These are phyloP conservation scores for Borealophlyctis nickersoniae DNA, from an alignment of 192 early-diverging fungal species.

Conservation along the genomic window DNA sequence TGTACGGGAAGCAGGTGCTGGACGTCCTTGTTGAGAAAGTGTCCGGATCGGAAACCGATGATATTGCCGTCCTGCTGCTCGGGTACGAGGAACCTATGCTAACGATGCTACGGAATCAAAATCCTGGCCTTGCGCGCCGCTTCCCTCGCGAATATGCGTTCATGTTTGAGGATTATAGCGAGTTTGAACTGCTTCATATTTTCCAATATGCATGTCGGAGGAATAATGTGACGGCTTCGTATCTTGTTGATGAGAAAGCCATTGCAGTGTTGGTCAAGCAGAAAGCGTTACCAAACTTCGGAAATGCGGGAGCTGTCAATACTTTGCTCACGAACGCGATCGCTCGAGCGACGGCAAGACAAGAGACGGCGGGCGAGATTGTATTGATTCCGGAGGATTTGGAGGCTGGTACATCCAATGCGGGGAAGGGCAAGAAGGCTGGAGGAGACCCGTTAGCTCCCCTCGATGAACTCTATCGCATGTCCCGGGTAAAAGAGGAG, in stretches of 20 bases:
- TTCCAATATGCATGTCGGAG: constrained; percentile 20
- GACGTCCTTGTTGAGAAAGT: constrained; percentile 39
- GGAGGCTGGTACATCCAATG: neutral
- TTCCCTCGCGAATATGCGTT: constrained; percentile 39
- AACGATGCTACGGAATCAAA: constrained; percentile 36
- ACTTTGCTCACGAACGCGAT: constrained; percentile 26
- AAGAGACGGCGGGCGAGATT: neutral
- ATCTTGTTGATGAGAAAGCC: constrained; percentile 15
- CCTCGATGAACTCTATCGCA: constrained; percentile 22
- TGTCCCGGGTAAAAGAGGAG: constrained; percentile 18
- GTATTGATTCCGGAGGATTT: constrained; percentile 30
- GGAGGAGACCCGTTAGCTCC: constrained; percentile 24
- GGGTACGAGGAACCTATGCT: constrained; percentile 42
- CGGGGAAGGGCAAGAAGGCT: too few relatives aligned
- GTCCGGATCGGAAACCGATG: constrained; percentile 38
- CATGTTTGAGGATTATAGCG: constrained; percentile 35
- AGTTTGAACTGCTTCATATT: constrained; percentile 28
- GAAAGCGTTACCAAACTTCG: constrained; percentile 36
- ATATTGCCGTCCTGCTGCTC: constrained; percentile 37
- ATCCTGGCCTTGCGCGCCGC: constrained; percentile 36
- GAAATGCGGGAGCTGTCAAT: constrained; percentile 40
- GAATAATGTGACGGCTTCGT: constrained; percentile 20
- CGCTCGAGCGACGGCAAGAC: constrained; percentile 25
- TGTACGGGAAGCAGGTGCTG: constrained; percentile 38
- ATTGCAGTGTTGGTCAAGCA: constrained; percentile 30